These are phyloP conservation scores for Gryganskiella cystojenkinii DNA, from an alignment of 192 early-diverging fungal genomes.

Conservation along the genomic window DNA sequence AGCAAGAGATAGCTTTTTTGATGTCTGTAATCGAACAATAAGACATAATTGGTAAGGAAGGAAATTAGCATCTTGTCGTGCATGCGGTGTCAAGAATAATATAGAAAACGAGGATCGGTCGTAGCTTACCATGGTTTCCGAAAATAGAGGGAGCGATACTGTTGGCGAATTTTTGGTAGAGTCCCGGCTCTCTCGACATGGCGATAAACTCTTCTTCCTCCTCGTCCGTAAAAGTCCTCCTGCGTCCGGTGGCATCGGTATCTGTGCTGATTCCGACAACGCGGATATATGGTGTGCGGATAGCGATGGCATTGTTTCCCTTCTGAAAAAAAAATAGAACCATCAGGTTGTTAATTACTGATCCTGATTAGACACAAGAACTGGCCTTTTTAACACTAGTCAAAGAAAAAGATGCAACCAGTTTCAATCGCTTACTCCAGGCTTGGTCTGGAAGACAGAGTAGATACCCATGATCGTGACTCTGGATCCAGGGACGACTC, in stretches of 20 bases:
- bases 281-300: constrained; percentile 93
- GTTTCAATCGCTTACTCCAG: constrained; percentile 37
- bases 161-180: constrained; percentile 91
- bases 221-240: constrained; percentile 81
- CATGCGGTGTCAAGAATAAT: no score
- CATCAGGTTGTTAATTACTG: no score
- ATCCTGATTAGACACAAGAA: not conserved
- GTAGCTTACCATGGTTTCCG: constrained; percentile 80
- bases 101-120: constrained; percentile 3
- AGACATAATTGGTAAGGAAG: not conserved
- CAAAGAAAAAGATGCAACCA: not conserved
- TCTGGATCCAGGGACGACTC: constrained; percentile 93
- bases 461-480: constrained; percentile 95
- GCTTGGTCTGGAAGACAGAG: constrained; percentile 88
- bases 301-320: constrained; percentile 84
- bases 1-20: constrained; percentile 94
- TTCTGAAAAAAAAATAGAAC: constrained; percentile 54
- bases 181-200: constrained; percentile 85
- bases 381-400: not conserved
- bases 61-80: no score
- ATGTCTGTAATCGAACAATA: constrained; percentile 76
- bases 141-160: constrained; percentile 98
- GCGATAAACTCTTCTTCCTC: constrained; percentile 95
- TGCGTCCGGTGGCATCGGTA: constrained; percentile 66
- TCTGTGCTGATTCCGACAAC: constrained; percentile 93